A percentile compares a stretch with the other conserved stretches of the same genome.
These are phyloP conservation scores for Vitis rupestris DNA, from an alignment of 164 flowering plant genomes.

Conservation along the genomic window DNA sequence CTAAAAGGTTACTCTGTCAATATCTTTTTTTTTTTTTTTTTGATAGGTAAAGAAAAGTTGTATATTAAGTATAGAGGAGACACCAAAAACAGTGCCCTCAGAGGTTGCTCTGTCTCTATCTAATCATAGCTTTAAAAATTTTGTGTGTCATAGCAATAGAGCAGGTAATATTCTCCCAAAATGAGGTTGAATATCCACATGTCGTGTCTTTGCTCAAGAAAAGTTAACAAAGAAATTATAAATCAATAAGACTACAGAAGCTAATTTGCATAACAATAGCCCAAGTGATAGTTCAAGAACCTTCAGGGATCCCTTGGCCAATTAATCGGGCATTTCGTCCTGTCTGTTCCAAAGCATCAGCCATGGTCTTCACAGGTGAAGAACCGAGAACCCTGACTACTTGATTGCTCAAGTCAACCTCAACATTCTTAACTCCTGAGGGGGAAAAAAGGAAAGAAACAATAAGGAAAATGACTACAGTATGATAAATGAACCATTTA, in stretches of 20 bases:
- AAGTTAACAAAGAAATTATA: too few species aligned
- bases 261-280: too few species aligned
- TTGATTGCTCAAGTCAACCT: conserved; percentile 79
- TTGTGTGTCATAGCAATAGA: neutral
- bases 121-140: neutral
- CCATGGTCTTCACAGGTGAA: conserved; percentile 67
- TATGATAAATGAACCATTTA: neutral
- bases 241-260: too few species aligned
- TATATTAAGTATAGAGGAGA: too few species aligned
- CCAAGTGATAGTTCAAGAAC: conserved; percentile 29
- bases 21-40: too few species aligned
- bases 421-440: conserved; percentile 77
- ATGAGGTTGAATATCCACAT: neutral
- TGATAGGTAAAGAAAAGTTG: too few species aligned
- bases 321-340: conserved; percentile 81
- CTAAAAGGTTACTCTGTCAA: too few species aligned
- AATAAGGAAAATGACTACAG: neutral
- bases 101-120: too few species aligned
- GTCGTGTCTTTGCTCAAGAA: too few species aligned
- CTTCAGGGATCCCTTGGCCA: conserved; percentile 90
- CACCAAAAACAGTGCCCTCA: too few species aligned
- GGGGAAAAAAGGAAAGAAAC: neutral
- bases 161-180: neutral
- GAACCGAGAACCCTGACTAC: conserved; percentile 79
- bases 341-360: conserved; percentile 84